Base-by-base conservation (phyloP, 139 green algal species). In the Edaphochlamys debaryana region DNA sequence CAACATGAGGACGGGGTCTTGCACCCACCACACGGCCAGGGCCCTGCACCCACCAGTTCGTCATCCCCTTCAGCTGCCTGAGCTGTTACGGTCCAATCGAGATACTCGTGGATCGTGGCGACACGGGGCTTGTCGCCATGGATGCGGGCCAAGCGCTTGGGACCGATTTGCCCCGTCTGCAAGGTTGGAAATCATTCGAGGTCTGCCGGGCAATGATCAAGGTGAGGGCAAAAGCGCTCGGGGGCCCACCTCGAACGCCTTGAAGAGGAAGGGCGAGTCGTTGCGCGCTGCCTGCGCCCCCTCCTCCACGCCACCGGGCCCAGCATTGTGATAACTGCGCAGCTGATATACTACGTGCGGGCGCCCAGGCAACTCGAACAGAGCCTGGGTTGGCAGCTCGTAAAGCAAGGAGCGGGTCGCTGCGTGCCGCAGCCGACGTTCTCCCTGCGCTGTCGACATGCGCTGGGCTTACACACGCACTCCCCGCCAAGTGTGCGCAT, bases 101-200 rank as follows among this genome's bases (percentile, higher is more conserved):
- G 90, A 88, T 98, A 98, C 84, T 98, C 95, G 80, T 98, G 96
- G 48, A 98, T 98, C 69, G 96, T 98, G 70, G 93, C 87, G 25
- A 92, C 90, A 27, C 95, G 90, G 11, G 94, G 92, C 73, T 93
- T 87, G 40, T 87, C 88, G 0, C 85, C 88, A 42, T 94, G 87
- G n/a, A 92, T 89, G 42, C 92, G 91, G 34, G 95, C 86, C 25
- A 93, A 73, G n/a, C 88, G 79, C 67, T 92, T 89, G 38, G 91
- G 91, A 5, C 88, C 88, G 48, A 90, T 92, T 80, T 98, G 94
- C 27, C 95, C 95, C 11, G 92, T 93, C 86, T 98, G n/a, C n/a
- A n/a, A n/a, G n/a, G n/a, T n/a, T n/a, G n/a, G n/a, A n/a, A n/a
- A n/a, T n/a, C n/a, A n/a, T n/a, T n/a, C n/a, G n/a, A n/a, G n/a